These are phyloP conservation scores for Castanea sativa DNA, from an alignment of 306 rosid genomes.

Conservation along the genomic window DNA sequence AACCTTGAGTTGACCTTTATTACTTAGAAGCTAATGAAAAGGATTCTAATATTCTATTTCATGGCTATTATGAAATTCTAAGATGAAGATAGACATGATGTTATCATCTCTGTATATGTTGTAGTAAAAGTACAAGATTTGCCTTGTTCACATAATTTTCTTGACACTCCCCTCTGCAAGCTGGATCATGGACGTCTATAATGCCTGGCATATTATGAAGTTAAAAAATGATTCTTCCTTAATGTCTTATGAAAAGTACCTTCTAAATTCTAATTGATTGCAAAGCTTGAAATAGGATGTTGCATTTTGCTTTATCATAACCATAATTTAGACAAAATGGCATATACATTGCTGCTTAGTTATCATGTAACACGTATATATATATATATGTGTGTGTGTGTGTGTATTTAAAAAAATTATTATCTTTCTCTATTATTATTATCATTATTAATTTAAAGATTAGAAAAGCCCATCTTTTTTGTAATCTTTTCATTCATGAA, in stretches of 20 bases:
- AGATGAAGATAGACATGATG: background rate
- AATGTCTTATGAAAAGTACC: background rate
- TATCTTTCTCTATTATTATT: background rate
- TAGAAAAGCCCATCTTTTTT: background rate
- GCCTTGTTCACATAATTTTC: background rate
- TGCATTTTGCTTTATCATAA: background rate
- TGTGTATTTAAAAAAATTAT: no score
- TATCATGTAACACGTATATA: background rate
- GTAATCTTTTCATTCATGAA: no score
- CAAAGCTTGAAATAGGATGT: background rate
- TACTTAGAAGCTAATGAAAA: no score
- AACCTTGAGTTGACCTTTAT: no score
- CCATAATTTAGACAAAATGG: background rate
- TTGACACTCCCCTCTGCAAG: background rate
- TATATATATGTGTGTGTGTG: no score
- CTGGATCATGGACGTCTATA: background rate
- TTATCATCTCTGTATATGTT: background rate
- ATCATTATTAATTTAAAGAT: background rate
- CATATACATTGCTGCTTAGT: background rate
- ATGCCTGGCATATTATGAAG: background rate
- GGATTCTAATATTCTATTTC: background rate
- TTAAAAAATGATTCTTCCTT: background rate
- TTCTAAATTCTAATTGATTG: background rate
- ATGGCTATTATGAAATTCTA: background rate
- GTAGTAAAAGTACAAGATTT: background rate